phyloP scores from a whole-genome alignment of 2,329 filamentous ascomycete species.

The Aspergillus costaricaensis region DNA sequence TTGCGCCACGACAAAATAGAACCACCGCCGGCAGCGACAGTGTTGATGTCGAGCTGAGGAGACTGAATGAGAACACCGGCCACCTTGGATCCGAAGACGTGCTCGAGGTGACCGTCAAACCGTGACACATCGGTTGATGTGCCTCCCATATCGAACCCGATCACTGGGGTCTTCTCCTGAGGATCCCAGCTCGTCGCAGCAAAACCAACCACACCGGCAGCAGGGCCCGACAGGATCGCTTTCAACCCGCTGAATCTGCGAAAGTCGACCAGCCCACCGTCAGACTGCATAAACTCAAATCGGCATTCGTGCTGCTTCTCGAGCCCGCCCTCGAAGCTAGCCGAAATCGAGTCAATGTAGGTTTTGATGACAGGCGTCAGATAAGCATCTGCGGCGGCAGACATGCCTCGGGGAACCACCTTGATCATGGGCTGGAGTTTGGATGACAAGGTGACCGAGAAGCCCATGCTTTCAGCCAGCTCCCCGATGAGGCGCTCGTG shows the following conservation, averaged over 20 bases:
- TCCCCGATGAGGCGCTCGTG: slow-evolving; percentile 80
- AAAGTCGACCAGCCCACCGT: slow-evolving; percentile 66
- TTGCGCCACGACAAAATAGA: slow-evolving; percentile 78
- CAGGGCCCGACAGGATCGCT: slow-evolving; percentile 86
- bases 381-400: slow-evolving; percentile 77
- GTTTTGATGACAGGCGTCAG: slow-evolving; percentile 77
- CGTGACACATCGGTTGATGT: slow-evolving; percentile 87
- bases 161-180: slow-evolving; percentile 78
- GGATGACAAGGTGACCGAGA: slow-evolving; percentile 75
- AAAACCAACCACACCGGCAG: slow-evolving; percentile 92
- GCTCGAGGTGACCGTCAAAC: slow-evolving; percentile 85
- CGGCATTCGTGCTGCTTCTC: slow-evolving; percentile 70
- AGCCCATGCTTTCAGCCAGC: slow-evolving; percentile 77
- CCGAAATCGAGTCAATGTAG: slow-evolving; percentile 60
- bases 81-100: slow-evolving; percentile 91
- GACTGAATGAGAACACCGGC: slow-evolving; percentile 93
- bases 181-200: slow-evolving; percentile 88
- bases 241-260: slow-evolving; percentile 76
- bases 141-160: slow-evolving; percentile 95
- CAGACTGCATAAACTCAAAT: slow-evolving; percentile 96
- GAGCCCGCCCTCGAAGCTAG: slow-evolving; percentile 78
- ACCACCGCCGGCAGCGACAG: slow-evolving; percentile 81
- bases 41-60: slow-evolving; percentile 92
- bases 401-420: slow-evolving; percentile 74
- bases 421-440: slow-evolving; percentile 86